Percentiles rank a stretch among this genome's conserved stretches.
Conservation (phyloP, 257 asterid species). For the Fraxinus pennsylvanica region DNA sequence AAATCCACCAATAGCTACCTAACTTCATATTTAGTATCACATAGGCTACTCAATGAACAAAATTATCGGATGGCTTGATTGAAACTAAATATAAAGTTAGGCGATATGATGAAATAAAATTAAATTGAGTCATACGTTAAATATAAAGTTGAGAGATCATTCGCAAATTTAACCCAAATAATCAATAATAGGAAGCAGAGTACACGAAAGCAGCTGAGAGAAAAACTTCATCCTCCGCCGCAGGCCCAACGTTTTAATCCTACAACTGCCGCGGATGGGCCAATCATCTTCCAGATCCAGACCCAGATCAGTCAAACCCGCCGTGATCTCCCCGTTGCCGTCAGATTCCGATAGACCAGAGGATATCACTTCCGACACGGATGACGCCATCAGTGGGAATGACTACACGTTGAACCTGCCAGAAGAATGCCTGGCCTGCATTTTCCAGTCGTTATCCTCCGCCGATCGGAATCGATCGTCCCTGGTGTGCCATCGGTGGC, state of each 20-base stretch:
- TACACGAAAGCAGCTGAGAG: background rate
- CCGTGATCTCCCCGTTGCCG: background rate
- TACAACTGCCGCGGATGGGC: conserved; percentile 12
- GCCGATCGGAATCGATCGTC: conserved; percentile 74
- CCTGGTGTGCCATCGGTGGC: conserved; percentile 83
- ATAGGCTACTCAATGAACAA: too few species aligned
- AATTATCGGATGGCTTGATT: too few species aligned
- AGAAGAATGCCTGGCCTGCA: conserved; percentile 68
- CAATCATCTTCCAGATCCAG: conserved; percentile 11
- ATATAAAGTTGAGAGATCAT: too few species aligned
- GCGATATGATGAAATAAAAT: too few species aligned
- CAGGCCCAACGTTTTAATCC: background rate
- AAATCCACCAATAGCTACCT: too few species aligned
- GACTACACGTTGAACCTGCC: conserved; percentile 59
- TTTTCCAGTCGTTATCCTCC: conserved; percentile 66
- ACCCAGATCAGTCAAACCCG: background rate
- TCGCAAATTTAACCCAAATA: too few species aligned
- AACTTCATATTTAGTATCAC: too few species aligned
- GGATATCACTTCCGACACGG: background rate
- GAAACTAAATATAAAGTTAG: too few species aligned
- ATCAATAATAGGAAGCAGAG: background rate
- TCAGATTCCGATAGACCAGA: background rate
- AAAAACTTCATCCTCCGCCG: background rate
- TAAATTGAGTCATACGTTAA: too few species aligned
- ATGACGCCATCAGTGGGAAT: background rate